These are phyloP conservation scores for Candida peoriensis DNA, from an alignment of 805 yeast species.

Conservation along the genomic window DNA sequence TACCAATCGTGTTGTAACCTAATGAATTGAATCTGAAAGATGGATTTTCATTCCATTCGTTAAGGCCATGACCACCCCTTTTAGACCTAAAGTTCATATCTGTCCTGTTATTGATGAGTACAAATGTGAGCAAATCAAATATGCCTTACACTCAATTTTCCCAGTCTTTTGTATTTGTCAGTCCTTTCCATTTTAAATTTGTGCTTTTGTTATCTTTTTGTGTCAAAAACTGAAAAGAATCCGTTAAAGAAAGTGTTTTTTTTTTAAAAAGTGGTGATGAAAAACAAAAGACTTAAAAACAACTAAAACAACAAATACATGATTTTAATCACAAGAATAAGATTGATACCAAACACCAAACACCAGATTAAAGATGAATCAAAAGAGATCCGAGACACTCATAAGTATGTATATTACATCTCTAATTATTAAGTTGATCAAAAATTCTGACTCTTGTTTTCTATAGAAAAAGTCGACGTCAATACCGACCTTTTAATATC, in stretches of 20 bases:
- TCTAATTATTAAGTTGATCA: not conserved
- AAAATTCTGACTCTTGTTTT: not conserved
- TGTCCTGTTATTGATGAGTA: too few species aligned
- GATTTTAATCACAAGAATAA: not conserved
- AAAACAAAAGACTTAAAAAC: not conserved
- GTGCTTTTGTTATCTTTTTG: too few species aligned
- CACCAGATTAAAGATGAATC: constrained; percentile 29
- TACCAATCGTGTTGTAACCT: too few species aligned
- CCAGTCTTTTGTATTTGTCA: too few species aligned
- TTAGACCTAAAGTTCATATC: too few species aligned
- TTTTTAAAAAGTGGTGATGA: not conserved
- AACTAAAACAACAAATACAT: not conserved
- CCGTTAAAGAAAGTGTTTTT: not conserved
- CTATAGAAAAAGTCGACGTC: constrained; percentile 42
- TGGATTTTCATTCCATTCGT: too few species aligned
- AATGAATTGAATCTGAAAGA: too few species aligned
- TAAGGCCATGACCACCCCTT: too few species aligned
- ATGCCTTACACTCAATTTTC: too few species aligned
- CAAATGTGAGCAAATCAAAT: too few species aligned
- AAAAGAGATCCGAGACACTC: constrained; percentile 36
- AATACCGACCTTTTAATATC: constrained; percentile 46
- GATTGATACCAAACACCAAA: not conserved
- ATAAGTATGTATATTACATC: constrained; percentile 27
- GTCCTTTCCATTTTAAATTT: too few species aligned
- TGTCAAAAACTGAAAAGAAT: too few species aligned